These are phyloP conservation scores for Lentithecium fluviatile DNA, from an alignment of 495 filamentous ascomycete species.

Conservation along the genomic window DNA sequence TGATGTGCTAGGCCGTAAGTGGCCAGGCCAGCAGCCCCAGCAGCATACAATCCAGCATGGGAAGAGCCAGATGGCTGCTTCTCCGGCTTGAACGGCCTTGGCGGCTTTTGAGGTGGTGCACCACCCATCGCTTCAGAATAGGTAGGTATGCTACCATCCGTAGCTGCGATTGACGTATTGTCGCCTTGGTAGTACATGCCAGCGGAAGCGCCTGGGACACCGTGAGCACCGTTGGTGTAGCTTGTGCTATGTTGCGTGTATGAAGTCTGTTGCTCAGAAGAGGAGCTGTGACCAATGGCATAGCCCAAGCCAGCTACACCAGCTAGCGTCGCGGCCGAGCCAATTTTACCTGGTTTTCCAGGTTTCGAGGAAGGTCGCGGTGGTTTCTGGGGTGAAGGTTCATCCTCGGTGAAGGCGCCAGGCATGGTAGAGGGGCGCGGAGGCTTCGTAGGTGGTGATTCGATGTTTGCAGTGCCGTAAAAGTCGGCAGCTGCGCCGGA, in stretches of 20 bases:
- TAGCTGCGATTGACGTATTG: conserved; percentile 20
- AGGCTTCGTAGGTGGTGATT: conserved; percentile 10
- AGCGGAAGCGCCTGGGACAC: conserved; percentile 9
- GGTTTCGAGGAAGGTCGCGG: conserved; percentile 27
- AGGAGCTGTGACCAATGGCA: conserved; percentile 28
- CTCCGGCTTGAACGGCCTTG: conserved; percentile 29
- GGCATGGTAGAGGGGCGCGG: conserved; percentile 22
- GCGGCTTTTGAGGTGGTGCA: conserved; percentile 28
- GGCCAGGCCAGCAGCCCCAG: conserved; percentile 49
- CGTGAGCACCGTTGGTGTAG: conserved; percentile 20
- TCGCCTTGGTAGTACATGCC: conserved; percentile 30
- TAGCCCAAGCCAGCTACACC: conserved; percentile 40
- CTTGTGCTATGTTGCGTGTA: background rate
- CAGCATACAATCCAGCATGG: conserved; percentile 49
- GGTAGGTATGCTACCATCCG: conserved; percentile 21
- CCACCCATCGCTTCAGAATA: conserved; percentile 20
- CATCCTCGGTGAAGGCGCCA: conserved; percentile 27
- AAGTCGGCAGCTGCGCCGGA: conserved; percentile 46
- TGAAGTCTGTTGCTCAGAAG: conserved; percentile 4
- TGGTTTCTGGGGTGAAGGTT: conserved; percentile 24
- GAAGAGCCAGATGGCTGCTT: conserved; percentile 38
- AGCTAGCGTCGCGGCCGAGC: conserved; percentile 28
- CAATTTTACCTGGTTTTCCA: conserved; percentile 26
- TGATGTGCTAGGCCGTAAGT: conserved; percentile 45
- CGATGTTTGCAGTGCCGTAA: conserved; percentile 26